Evolutionary conservation across 108 stramenopile species (phyloP).

Genomic region (Chaetoceros tenuissimus): DNA sequence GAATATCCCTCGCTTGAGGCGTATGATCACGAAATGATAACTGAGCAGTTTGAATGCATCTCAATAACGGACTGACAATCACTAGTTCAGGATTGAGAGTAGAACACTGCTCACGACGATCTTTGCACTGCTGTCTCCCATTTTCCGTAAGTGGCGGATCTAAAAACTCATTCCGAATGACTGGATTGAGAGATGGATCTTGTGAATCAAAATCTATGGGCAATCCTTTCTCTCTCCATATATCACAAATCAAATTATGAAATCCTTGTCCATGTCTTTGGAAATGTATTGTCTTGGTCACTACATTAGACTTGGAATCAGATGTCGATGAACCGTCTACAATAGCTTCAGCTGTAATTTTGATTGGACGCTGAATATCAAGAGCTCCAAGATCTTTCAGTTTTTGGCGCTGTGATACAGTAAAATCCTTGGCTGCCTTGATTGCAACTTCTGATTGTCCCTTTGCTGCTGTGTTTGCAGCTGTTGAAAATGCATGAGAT

Average conservation of each 20-base stretch:
- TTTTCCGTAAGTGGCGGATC: slow-evolving; percentile 49
- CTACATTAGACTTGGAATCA: background rate
- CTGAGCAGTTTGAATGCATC: slow-evolving; percentile 53
- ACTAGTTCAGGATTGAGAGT: slow-evolving; percentile 31
- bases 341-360: slow-evolving; percentile 11
- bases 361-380: slow-evolving; percentile 17
- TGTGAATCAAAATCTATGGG: slow-evolving; percentile 31
- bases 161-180: slow-evolving; percentile 38
- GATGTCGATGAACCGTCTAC: background rate
- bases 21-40: slow-evolving; percentile 29
- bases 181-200: slow-evolving; percentile 42
- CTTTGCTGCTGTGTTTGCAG: too few relatives aligned
- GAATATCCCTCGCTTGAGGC: slow-evolving; percentile 7
- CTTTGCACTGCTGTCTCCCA: slow-evolving; percentile 31
- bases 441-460: slow-evolving; percentile 19
- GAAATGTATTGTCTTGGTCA: slow-evolving; percentile 53
- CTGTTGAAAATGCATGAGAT: too few relatives aligned
- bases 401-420: slow-evolving; percentile 18
- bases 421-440: slow-evolving; percentile 26
- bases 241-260: slow-evolving; percentile 51
- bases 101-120: slow-evolving; percentile 12
- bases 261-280: slow-evolving; percentile 65
- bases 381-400: slow-evolving; percentile 21
- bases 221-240: slow-evolving; percentile 26
- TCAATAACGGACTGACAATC: slow-evolving; percentile 41